These are phyloP conservation scores for Staphylotrichum longicolle DNA, from an alignment of 495 filamentous ascomycete genomes.

Conservation along the genomic window DNA sequence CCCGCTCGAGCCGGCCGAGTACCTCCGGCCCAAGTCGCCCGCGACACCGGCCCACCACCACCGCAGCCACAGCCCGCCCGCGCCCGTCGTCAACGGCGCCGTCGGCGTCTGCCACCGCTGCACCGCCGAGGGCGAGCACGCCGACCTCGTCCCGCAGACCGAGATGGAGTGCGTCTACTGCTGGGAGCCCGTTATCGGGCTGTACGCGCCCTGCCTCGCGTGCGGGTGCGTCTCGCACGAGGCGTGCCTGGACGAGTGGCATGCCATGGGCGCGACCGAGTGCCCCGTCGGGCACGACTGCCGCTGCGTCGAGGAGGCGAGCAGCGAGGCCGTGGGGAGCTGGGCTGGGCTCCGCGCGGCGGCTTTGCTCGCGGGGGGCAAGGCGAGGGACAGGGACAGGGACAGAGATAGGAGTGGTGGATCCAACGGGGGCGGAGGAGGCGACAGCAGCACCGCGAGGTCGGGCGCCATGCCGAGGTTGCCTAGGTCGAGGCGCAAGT, in stretches of 20 bases:
- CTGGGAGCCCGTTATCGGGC: conserved; percentile 52
- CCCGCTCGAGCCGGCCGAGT: conserved; percentile 51
- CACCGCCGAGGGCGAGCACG: conserved; percentile 39
- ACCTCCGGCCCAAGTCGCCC: conserved; percentile 25
- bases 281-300: conserved; percentile 52
- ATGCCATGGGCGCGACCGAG: conserved; percentile 46
- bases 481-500: conserved; percentile 20
- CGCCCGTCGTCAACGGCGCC: conserved; percentile 33
- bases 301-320: conserved; percentile 44
- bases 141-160: conserved; percentile 48
- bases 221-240: conserved; percentile 64
- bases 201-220: conserved; percentile 57
- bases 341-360: conserved; percentile 34
- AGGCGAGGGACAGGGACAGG: background rate
- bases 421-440: background rate
- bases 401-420: background rate
- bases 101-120: conserved; percentile 53
- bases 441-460: background rate
- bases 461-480: background rate
- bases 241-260: conserved; percentile 51
- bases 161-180: conserved; percentile 60
- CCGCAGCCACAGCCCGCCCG: conserved; percentile 32
- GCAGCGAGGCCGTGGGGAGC: conserved; percentile 41
- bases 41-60: background rate
- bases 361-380: background rate